Evolutionary conservation across 805 yeast genomes (phyloP), one percentile per base, ranked within the genome.

Genomic region (Brettanomyces bruxellensis): DNA sequence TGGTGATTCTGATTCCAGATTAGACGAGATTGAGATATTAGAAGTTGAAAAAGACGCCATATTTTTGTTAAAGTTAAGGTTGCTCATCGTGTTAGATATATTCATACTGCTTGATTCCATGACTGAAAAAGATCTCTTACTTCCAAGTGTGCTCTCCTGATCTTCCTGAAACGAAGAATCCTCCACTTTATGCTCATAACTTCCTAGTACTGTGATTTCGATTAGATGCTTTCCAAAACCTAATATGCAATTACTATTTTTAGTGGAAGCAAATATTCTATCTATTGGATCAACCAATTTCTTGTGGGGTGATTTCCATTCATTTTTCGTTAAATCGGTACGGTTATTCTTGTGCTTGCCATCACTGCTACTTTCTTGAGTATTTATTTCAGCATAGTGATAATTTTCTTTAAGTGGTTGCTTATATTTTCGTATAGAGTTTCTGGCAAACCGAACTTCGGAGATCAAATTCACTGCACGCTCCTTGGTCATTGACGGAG

Each of bases 371-470:
- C 32, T 28, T 9, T 28, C 32, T 9, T 28, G 32, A 28, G 11
- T 7, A 28, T 9, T 28, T 28, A 9, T 9, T 28, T 28, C 9
- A 9, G 11, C 32, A 25, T 28, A 18, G 5, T 22, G n/a, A 22
- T 40, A 40, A 11, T 22, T 22, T 9, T 12, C 14, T 12, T 25
- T 25, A 25, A 25, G n/a, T 25, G 34, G 14, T 22, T 25, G 42
- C 4, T 47, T 41, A 35, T 53, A 55, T 35, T 55, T 55, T 18
- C 48, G 51, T 11, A 49, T 47, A 0, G 45, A 22, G 34, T 55
- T 55, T 35, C 43, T 50, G 7, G 37, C 32, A 44, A 49, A 46
- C 2, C 25, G 45, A 3, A 47, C 40, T 8, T 43, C 51, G 44
- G 18, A 9, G 23, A 25, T 47, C 36, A 34, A 36, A 38, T 23